These are phyloP conservation scores for Ceratonia siliqua DNA, from an alignment of 306 rosid species.

Conservation along the genomic window DNA sequence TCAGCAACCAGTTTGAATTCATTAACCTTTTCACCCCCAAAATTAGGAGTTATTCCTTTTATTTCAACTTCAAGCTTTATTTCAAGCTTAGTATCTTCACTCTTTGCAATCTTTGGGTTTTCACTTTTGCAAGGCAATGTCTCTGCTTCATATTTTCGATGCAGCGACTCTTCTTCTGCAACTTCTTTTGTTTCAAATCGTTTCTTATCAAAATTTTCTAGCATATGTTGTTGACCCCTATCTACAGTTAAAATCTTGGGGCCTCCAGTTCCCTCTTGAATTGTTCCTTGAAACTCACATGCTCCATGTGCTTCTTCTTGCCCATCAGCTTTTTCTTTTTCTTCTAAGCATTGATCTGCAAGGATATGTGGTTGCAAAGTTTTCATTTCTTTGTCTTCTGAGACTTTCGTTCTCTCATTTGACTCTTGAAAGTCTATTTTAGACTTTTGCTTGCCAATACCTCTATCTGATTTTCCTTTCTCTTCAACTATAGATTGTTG, in stretches of 20 bases:
- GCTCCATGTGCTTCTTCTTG: background rate
- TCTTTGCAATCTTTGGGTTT: slow-evolving; percentile 12
- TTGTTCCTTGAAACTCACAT: background rate
- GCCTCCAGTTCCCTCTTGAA: background rate
- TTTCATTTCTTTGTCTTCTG: background rate
- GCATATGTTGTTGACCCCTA: slow-evolving; percentile 24
- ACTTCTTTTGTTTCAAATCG: background rate
- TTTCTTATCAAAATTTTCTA: slow-evolving; percentile 16
- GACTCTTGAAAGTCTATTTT: background rate
- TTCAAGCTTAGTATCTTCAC: slow-evolving; percentile 27
- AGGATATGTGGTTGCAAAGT: background rate
- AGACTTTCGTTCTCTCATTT: background rate
- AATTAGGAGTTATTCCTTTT: background rate
- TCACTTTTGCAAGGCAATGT: background rate
- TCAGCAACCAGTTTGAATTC: slow-evolving; percentile 17
- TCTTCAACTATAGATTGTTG: slow-evolving; percentile 13
- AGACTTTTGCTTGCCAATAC: background rate
- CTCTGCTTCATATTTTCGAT: background rate
- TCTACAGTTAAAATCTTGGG: background rate
- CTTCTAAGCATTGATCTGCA: background rate
- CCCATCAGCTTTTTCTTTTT: background rate
- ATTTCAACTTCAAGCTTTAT: background rate
- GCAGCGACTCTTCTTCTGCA: slow-evolving; percentile 24
- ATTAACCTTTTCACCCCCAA: slow-evolving; percentile 17
- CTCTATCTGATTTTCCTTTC: slow-evolving; percentile 15